phyloP scores from a whole-genome alignment of 2,329 filamentous ascomycete genomes.

The Penicillium sp. region DNA sequence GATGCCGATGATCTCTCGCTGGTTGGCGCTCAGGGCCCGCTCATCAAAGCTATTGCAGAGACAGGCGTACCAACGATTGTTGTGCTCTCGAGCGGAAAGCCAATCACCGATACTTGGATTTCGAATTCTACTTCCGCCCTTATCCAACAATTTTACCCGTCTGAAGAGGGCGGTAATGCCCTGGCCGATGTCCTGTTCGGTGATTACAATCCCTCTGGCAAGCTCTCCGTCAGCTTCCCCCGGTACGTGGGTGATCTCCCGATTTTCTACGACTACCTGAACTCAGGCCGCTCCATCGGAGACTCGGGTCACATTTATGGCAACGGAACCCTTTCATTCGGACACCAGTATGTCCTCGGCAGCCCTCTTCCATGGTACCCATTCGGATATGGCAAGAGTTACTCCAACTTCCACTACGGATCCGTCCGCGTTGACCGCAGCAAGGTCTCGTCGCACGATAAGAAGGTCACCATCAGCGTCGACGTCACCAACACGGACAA shows the following conservation, averaged over 20 bases:
- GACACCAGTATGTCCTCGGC: slow-evolving; percentile 59
- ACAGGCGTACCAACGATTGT: slow-evolving; percentile 63
- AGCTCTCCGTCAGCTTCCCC: slow-evolving; percentile 62
- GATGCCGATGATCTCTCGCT: slow-evolving; percentile 60
- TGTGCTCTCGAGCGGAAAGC: slow-evolving; percentile 64
- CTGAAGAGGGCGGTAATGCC: slow-evolving; percentile 61
- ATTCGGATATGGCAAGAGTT: slow-evolving; percentile 63
- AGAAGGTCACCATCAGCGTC: slow-evolving; percentile 52
- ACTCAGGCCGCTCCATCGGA: slow-evolving; percentile 53
- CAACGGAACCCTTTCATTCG: slow-evolving; percentile 59
- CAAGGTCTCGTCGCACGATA: slow-evolving; percentile 46
- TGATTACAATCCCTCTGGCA: slow-evolving; percentile 59
- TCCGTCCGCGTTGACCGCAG: slow-evolving; percentile 32
- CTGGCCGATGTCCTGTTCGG: slow-evolving; percentile 63
- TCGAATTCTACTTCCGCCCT: slow-evolving; percentile 58
- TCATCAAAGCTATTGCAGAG: slow-evolving; percentile 61
- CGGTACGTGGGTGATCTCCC: slow-evolving; percentile 61
- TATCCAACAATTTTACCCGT: slow-evolving; percentile 69
- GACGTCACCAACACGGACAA: slow-evolving; percentile 55
- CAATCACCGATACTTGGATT: slow-evolving; percentile 68
- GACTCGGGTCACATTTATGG: slow-evolving; percentile 49
- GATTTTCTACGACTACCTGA: slow-evolving; percentile 66
- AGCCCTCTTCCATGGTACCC: slow-evolving; percentile 56
- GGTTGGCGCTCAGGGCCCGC: slow-evolving; percentile 62
- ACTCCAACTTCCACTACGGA: slow-evolving; percentile 56